Percentiles rank a stretch among this genome's conserved stretches.
phyloP scores from a whole-genome alignment of 495 filamentous ascomycete species.

The Lepidopterella palustris region DNA sequence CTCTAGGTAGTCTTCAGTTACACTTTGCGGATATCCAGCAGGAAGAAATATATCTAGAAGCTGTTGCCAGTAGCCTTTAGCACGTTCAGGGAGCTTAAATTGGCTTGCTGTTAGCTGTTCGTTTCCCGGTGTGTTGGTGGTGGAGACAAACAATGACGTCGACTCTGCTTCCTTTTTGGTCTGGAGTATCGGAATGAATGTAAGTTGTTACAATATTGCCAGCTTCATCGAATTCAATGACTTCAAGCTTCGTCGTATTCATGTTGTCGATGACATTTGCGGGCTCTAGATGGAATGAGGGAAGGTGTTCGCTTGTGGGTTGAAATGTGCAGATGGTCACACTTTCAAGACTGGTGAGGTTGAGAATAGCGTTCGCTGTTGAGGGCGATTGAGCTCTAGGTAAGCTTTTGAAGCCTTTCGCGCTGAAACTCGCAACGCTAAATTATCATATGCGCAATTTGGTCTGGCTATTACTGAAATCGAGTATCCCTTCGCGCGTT shows the following conservation, averaged over 20 bases:
- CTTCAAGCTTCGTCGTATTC: not conserved
- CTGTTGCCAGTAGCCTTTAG: conserved; percentile 34
- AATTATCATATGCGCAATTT: too few relatives aligned
- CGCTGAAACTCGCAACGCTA: too few relatives aligned
- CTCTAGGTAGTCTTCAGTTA: conserved; percentile 81
- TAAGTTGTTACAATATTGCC: conserved; percentile 47
- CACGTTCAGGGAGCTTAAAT: conserved; percentile 21
- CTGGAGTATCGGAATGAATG: conserved; percentile 26
- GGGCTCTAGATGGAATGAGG: not conserved
- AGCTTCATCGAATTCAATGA: conserved; percentile 47
- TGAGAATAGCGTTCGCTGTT: too few relatives aligned
- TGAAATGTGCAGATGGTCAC: too few relatives aligned
- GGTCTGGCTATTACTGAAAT: too few relatives aligned
- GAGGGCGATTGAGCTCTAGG: too few relatives aligned
- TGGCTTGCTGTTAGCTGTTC: not conserved
- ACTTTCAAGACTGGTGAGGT: too few relatives aligned
- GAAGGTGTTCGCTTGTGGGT: not conserved
- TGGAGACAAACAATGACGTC: conserved; percentile 35
- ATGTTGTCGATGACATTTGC: not conserved
- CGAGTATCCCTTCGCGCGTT: too few relatives aligned
- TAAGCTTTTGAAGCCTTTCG: too few relatives aligned
- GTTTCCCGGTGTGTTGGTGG: not conserved
- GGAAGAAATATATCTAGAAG: conserved; percentile 79
- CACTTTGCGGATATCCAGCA: conserved; percentile 83
- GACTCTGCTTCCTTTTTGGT: conserved; percentile 20